These are phyloP conservation scores for Eucalyptus shirleyi DNA, from an alignment of 345 rosid genomes.

Conservation along the genomic window DNA sequence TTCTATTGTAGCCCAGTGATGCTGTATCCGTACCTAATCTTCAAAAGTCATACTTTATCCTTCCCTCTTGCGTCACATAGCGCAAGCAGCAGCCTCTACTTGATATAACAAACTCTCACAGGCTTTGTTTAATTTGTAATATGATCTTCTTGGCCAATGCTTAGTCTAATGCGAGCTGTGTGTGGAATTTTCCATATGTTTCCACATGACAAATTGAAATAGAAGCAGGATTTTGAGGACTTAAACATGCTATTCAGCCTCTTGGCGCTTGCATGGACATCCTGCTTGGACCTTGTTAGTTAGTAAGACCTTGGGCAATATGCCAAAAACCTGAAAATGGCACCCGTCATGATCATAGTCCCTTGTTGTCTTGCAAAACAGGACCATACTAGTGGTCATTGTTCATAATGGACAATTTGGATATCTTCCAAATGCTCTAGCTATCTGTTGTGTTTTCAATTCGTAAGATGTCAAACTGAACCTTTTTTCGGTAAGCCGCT, in stretches of 20 bases:
- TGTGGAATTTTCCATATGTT: neutral
- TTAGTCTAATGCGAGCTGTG: neutral
- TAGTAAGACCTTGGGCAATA: neutral
- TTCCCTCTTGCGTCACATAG: neutral
- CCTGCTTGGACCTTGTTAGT: neutral
- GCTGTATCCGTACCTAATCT: neutral
- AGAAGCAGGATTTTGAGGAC: neutral
- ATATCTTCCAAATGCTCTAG: neutral
- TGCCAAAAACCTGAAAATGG: neutral
- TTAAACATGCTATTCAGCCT: neutral
- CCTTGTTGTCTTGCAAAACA: neutral
- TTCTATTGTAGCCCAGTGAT: neutral
- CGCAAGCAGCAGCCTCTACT: neutral
- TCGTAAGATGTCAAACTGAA: neutral
- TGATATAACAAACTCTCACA: neutral
- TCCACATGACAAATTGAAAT: neutral
- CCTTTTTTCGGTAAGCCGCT: neutral
- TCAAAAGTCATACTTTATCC: neutral
- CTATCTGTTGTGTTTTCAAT: neutral
- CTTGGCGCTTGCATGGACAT: neutral
- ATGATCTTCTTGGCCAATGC: neutral
- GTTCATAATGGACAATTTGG: neutral
- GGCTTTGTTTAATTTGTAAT: neutral
- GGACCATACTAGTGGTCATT: neutral
- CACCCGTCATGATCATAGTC: neutral